Base-by-base conservation (phyloP, 1,139 yeast genomes). In the Yamadazyma dendronema region DNA sequence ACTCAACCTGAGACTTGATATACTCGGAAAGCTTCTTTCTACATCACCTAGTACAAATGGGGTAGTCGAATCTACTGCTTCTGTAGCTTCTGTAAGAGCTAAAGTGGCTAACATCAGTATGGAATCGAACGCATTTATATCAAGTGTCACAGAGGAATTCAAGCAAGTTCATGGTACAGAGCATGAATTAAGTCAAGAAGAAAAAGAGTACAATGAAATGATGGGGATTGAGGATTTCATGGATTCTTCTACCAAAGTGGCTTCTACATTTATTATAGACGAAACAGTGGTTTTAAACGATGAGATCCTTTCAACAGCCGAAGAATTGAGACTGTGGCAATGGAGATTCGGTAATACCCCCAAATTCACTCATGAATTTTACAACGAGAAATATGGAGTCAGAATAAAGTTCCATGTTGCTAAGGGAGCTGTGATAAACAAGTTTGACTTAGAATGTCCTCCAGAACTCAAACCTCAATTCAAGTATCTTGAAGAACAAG, bases 261-360 rank as follows among this genome's bases (percentile, higher is more conserved):
- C 50, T 1, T 41, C 44, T 6, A 41, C 47, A 0, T 44, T 62
- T 15, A 41, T 40, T 2, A 52, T 69, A 8, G 62, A 61, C 26
- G 54, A 61, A 4, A 40, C 46, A 0, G 53, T 63, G 0, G 57
- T 60, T 9, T 51, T 82, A n/a, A 82, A 83, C 0, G 45, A 47
- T 2, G 77, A 74, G 31, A 66, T 85, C 0, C 21, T 43, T 2
- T 56, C 67, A 1, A 67, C 67, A 1, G 74, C 76, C 2, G 52
- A 59, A 0, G 71, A 72, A 29, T 61, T 84, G 28, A 56, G 62
- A 40, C 56, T 66, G 10, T 84, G 94, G 92, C 65, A 71, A 1
- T 87, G 95, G 94, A 71, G 63, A 27, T 85, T 60, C 55, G 95
- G 89, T 0, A 70, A 73, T 28, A 81, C 95, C 0, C 95, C 95